A percentile compares a stretch with the other conserved stretches of the same genome.
Conservation (phyloP, 495 filamentous ascomycete species). For the Amphirosellinia nigrospora region DNA sequence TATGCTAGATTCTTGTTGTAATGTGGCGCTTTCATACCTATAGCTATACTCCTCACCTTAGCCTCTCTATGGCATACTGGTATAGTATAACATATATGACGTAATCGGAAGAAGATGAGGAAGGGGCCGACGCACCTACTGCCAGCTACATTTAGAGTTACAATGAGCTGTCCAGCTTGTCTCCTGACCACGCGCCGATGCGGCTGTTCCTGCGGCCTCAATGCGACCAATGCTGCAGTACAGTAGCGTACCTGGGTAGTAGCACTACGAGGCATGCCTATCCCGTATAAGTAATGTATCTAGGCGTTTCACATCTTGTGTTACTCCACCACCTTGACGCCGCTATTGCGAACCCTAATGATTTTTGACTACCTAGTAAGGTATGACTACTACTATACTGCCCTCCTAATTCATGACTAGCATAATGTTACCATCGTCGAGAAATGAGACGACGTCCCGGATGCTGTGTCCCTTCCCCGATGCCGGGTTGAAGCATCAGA, state of each 20-base stretch:
- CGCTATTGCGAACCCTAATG: background rate
- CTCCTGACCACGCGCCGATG: conserved; percentile 40
- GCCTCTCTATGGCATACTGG: background rate
- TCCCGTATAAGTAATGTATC: background rate
- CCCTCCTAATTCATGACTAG: background rate
- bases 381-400: background rate
- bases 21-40: too few species aligned
- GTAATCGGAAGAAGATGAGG: background rate
- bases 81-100: background rate
- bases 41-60: background rate
- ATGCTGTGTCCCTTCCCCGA: background rate
- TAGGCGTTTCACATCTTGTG: conserved; percentile 15
- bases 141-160: background rate
- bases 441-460: conserved; percentile 1
- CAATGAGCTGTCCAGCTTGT: conserved; percentile 32
- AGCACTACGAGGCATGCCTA: background rate
- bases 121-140: background rate
- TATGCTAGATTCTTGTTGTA: background rate
- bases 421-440: background rate
- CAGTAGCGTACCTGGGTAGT: too few species aligned
- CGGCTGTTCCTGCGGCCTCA: conserved; percentile 39
- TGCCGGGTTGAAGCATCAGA: background rate
- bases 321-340: background rate
- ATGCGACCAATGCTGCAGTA: conserved; percentile 33
- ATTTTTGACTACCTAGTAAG: background rate